Evolutionary conservation across 805 yeast species (phyloP).

Genomic region (Cyberlindnera maclurae): DNA sequence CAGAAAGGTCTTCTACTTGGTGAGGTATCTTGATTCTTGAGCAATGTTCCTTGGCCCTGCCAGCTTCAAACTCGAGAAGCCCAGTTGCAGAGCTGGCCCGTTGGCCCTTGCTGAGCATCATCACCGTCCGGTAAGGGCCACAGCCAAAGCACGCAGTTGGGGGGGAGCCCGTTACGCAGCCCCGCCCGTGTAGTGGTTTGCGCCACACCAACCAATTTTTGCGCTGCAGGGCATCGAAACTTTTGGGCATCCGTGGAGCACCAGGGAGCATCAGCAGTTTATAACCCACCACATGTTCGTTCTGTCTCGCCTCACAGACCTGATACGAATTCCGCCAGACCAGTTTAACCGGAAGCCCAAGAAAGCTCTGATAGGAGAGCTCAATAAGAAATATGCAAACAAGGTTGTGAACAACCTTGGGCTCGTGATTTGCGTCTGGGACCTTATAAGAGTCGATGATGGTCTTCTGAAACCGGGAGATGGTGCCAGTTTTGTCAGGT

Average conservation of each 20-base stretch:
- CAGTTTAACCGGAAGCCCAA: slow-evolving; percentile 66
- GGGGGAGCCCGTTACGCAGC: too few species aligned
- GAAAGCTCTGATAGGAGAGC: slow-evolving; percentile 69
- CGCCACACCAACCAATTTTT: not conserved
- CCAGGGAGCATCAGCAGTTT: too few species aligned
- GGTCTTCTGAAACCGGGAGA: slow-evolving; percentile 92
- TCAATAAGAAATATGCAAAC: slow-evolving; percentile 80
- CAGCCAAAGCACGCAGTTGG: too few species aligned
- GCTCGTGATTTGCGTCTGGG: slow-evolving; percentile 79
- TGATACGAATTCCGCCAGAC: slow-evolving; percentile 84
- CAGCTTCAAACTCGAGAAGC: too few species aligned
- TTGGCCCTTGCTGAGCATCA: too few species aligned
- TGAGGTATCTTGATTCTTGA: too few species aligned
- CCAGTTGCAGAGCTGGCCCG: too few species aligned
- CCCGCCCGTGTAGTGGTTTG: too few species aligned
- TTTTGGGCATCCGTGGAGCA: too few species aligned
- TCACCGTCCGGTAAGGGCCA: too few species aligned
- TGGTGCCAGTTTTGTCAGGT: slow-evolving; percentile 78
- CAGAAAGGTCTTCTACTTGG: too few species aligned
- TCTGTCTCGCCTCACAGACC: slow-evolving; percentile 71
- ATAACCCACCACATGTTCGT: slow-evolving; percentile 57
- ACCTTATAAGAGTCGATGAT: slow-evolving; percentile 71
- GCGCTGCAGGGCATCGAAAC: not conserved
- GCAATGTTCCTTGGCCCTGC: too few species aligned
- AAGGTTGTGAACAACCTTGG: slow-evolving; percentile 82